Evolutionary conservation across 73 alveolate species (phyloP).

Genomic region (Vitrella brassicaformis): DNA sequence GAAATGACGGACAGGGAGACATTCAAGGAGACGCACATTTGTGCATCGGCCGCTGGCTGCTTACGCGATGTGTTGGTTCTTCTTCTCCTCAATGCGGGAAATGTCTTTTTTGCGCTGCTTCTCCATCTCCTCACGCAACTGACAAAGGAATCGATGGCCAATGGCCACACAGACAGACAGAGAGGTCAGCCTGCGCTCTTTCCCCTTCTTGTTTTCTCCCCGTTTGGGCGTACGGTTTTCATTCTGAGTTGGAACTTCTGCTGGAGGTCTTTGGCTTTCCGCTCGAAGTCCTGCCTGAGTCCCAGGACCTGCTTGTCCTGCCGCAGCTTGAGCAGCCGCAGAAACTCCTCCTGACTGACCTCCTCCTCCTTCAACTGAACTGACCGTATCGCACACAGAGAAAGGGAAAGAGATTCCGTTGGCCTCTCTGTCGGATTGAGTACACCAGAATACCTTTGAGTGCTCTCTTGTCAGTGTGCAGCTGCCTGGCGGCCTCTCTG

Average conservation of each 20-base stretch:
- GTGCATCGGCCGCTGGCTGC: neutral
- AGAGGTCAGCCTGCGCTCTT: too few species aligned
- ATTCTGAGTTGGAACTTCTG: neutral
- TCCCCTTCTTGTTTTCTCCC: too few species aligned
- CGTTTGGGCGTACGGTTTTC: too few species aligned
- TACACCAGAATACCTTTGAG: too few species aligned
- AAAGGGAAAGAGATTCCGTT: too few species aligned
- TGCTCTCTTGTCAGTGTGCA: neutral
- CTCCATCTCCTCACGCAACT: neutral
- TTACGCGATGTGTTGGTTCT: neutral
- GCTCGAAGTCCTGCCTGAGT: neutral
- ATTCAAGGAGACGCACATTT: neutral
- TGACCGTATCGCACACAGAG: too few species aligned
- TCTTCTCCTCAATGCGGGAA: neutral
- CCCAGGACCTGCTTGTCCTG: neutral
- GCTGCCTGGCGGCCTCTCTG: neutral
- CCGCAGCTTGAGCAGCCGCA: neutral
- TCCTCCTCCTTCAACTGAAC: neutral
- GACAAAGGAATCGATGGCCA: too few species aligned
- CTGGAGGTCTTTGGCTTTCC: neutral
- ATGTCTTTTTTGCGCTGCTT: neutral
- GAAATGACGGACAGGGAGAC: neutral
- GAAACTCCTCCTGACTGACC: neutral
- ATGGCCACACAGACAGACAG: too few species aligned
- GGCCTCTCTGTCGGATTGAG: too few species aligned